Evolutionary conservation across 192 early-diverging fungal species (phyloP).

Genomic region (Podila epicladia): DNA sequence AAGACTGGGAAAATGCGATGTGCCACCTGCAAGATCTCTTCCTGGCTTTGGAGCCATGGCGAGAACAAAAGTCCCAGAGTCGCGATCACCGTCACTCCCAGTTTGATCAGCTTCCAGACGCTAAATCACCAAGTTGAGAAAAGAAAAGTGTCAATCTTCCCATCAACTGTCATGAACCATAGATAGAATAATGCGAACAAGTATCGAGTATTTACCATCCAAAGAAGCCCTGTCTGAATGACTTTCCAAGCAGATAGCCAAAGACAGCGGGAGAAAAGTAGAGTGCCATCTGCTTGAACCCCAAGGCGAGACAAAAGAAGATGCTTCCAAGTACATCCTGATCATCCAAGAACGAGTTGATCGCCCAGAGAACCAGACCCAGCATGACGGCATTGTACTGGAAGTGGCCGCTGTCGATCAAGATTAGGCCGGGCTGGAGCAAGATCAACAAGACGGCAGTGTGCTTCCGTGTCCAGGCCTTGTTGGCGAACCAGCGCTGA

Average conservation of each 20-base stretch:
- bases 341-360: slow-evolving; percentile 71
- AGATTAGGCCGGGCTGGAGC: slow-evolving; percentile 86
- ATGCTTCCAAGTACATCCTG: slow-evolving; percentile 78
- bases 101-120: slow-evolving; percentile 60
- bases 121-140: not conserved
- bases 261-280: slow-evolving; percentile 95
- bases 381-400: slow-evolving; percentile 99
- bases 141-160: not conserved
- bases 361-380: slow-evolving; percentile 83
- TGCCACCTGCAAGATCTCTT: slow-evolving; percentile 79
- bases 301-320: slow-evolving; percentile 83
- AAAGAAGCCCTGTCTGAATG: slow-evolving; percentile 54
- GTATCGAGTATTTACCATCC: slow-evolving; percentile 42
- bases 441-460: slow-evolving; percentile 69
- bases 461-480: slow-evolving; percentile 50
- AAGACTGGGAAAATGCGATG: slow-evolving; percentile 91
- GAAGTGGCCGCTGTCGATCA: slow-evolving; percentile 98
- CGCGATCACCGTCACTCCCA: slow-evolving; percentile 76
- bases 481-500: slow-evolving; percentile 53
- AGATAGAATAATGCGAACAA: not conserved
- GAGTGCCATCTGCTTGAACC: slow-evolving; percentile 98
- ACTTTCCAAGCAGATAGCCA: slow-evolving; percentile 85
- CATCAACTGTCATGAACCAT: not conserved
- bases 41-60: slow-evolving; percentile 73
- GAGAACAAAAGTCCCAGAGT: slow-evolving; percentile 75